Percentiles rank a stretch among this genome's conserved stretches.
phyloP scores from a whole-genome alignment of 2,329 filamentous ascomycete species.

The Daldinia sp. region DNA sequence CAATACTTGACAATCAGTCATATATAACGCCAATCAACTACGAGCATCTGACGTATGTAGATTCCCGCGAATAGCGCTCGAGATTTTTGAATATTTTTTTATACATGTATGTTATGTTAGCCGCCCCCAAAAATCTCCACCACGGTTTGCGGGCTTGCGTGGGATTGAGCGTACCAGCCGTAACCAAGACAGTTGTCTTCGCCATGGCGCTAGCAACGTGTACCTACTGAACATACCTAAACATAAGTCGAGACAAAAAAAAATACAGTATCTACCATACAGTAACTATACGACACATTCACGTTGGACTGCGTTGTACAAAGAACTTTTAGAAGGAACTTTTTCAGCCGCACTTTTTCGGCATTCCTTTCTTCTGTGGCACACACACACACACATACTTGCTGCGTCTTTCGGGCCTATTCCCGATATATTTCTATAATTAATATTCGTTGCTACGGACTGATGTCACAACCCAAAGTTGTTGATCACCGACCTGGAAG shows the following conservation, averaged over 20 bases:
- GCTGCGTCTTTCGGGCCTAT: conserved; percentile 28
- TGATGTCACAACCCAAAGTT: conserved; percentile 30
- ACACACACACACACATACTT: not conserved
- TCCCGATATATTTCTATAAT: conserved; percentile 32
- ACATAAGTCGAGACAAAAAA: not conserved
- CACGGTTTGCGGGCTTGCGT: conserved; percentile 3
- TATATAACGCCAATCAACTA: conserved; percentile 4
- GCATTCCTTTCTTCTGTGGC: conserved; percentile 20
- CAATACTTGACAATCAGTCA: not conserved
- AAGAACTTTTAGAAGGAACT: conserved; percentile 31
- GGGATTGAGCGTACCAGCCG: not conserved
- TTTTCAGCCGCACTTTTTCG: conserved; percentile 35
- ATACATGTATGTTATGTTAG: not conserved
- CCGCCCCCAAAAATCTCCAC: conserved; percentile 28
- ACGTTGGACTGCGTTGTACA: conserved; percentile 24
- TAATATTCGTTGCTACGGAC: conserved; percentile 11
- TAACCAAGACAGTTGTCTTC: conserved; percentile 8
- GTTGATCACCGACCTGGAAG: conserved; percentile 17
- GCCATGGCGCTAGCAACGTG: conserved; percentile 26
- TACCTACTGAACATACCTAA: conserved; percentile 16
- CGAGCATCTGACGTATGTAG: not conserved
- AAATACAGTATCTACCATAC: conserved; percentile 8
- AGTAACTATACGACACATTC: conserved; percentile 5
- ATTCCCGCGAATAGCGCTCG: conserved; percentile 38
- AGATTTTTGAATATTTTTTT: conserved; percentile 5